Percentiles rank a stretch among this genome's conserved stretches.
These are phyloP conservation scores for Kondoa subrosea DNA, from an alignment of 768 basidiomycete genomes.

Conservation along the genomic window DNA sequence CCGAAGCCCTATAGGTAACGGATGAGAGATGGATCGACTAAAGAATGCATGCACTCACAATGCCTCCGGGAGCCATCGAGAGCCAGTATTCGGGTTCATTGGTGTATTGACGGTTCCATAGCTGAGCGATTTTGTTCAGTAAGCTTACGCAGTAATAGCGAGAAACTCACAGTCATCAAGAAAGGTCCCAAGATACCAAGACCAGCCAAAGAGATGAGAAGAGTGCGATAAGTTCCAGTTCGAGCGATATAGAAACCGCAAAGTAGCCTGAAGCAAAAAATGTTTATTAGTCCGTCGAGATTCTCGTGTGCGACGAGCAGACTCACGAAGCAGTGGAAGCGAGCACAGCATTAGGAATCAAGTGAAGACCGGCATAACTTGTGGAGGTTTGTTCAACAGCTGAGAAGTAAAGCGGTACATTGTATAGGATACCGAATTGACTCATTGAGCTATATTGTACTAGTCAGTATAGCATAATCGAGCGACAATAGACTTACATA, in stretches of 20 bases:
- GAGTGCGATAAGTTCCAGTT: conserved; percentile 17
- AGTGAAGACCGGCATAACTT: conserved; percentile 18
- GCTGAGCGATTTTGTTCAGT: neutral
- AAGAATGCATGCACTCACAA: neutral
- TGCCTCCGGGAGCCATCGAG: conserved; percentile 19
- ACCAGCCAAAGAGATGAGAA: conserved; percentile 18
- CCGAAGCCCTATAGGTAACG: conserved; percentile 5
- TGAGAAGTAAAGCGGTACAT: conserved; percentile 20
- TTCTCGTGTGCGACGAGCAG: neutral
- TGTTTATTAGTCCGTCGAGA: neutral
- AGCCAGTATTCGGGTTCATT: conserved; percentile 20
- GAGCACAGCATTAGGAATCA: conserved; percentile 24
- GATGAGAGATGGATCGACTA: too few species aligned
- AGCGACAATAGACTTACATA: conserved; percentile 20
- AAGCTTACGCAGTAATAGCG: too few species aligned
- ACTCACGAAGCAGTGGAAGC: conserved; percentile 22
- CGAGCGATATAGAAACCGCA: conserved; percentile 21
- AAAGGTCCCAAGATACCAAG: conserved; percentile 19
- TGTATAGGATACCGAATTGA: conserved; percentile 11
- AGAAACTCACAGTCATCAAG: conserved; percentile 15
- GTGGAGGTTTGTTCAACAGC: conserved; percentile 23
- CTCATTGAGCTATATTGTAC: neutral
- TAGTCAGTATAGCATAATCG: neutral
- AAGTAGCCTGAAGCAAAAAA: conserved; percentile 7
- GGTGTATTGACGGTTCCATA: conserved; percentile 16